phyloP scores from a whole-genome alignment of 2,329 filamentous ascomycete species.

The Clarireedia monteithiana region DNA sequence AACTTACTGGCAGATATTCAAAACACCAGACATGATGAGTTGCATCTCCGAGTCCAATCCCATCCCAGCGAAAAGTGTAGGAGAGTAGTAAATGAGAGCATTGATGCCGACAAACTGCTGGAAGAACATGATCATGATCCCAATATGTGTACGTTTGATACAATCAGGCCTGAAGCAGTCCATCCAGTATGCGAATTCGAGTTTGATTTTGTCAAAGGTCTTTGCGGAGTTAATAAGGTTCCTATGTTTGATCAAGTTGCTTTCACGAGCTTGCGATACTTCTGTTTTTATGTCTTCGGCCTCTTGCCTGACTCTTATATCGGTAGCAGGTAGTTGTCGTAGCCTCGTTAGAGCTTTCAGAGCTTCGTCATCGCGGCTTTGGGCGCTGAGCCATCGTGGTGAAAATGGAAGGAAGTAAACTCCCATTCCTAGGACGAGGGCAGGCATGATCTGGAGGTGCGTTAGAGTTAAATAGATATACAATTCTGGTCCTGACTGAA shows the following conservation, averaged over 20 bases:
- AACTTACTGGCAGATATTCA: slow-evolving; percentile 31
- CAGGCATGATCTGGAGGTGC: slow-evolving; percentile 22
- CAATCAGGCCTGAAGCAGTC: slow-evolving; percentile 44
- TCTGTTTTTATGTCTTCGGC: slow-evolving; percentile 39
- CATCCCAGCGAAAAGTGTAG: slow-evolving; percentile 18
- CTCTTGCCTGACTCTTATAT: slow-evolving; percentile 44
- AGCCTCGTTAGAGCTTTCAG: slow-evolving; percentile 41
- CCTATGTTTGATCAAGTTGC: slow-evolving; percentile 34
- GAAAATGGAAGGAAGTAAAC: slow-evolving; percentile 41
- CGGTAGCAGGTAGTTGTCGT: slow-evolving; percentile 39
- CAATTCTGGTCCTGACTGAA: no score
- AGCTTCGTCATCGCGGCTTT: slow-evolving; percentile 41
- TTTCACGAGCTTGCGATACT: slow-evolving; percentile 28
- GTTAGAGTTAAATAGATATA: not conserved
- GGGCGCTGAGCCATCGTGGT: slow-evolving; percentile 32
- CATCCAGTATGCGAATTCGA: slow-evolving; percentile 40
- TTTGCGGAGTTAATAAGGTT: slow-evolving; percentile 7
- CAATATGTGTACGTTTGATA: slow-evolving; percentile 42
- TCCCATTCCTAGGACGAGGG: slow-evolving; percentile 30
- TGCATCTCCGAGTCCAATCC: slow-evolving; percentile 33
- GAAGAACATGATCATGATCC: slow-evolving; percentile 46
- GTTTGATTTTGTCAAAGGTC: slow-evolving; percentile 30
- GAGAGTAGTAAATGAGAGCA: slow-evolving; percentile 37
- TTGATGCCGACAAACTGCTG: slow-evolving; percentile 49
- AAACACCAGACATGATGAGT: slow-evolving; percentile 44